Evolutionary conservation across 2,329 filamentous ascomycete species (phyloP), one percentile per base, ranked within the genome.

Genomic region (Rutstroemia sp.): DNA sequence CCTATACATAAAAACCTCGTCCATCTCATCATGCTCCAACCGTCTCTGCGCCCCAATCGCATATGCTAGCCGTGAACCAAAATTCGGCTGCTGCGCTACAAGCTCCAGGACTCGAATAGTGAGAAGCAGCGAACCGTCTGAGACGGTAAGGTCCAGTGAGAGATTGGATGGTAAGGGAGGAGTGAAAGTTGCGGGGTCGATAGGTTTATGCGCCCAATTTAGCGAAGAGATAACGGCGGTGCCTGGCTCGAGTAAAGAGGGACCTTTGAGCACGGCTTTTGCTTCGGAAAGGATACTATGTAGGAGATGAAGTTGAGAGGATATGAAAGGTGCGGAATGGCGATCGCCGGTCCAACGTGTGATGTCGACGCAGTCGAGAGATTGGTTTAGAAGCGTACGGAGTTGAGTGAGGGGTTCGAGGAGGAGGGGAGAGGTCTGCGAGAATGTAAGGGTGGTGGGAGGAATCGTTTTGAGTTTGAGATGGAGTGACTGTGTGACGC

Each of bases 351-450:
- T 87, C 75, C 84, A 86, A 27, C 87, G 79, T 46, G 87, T 89
- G 16, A 95, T 80, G 64, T 87, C 82, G 50, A 96, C 84, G 48
- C 95, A 83, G 70, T 95, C 89, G 60, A 96, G 81, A 57, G 89
- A 86, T 65, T 89, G 82, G 59, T 88, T 92, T 63, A 97, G 85
- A 42, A 91, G 77, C n/a, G 83, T 82, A 60, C 89, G 82, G 12
- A 94, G 81, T 10, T 80, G 75, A 19, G 84, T 83, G 51, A 96
- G 79, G 58, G 91, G 84, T 16, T 81, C 77, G 51, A 97, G 79
- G 14, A 80, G 73, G 34, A 87, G 73, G 4, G 62, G 78, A 75
- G 61, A 73, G 23, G 65, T 69, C 19, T 74, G 75, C 48, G 68
- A 71, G 27, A 72, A 49, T 39, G 61, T 44, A 47, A 68, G 59